Conservation (phyloP, 176 grass and related monocot species). For the Metroxylon sagu region DNA sequence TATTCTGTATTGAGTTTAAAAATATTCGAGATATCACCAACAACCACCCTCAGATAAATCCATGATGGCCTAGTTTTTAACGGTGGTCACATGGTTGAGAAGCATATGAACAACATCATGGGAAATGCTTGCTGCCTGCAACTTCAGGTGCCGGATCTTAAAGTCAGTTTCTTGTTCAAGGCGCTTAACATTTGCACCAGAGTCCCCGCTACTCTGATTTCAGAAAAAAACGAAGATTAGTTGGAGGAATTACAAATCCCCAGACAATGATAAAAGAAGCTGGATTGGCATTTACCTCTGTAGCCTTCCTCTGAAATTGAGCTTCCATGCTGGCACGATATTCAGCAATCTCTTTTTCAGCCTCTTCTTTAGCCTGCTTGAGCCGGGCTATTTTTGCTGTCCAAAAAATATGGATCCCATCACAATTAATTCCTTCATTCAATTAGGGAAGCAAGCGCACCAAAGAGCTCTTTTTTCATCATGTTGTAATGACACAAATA, state of each 20-base stretch:
- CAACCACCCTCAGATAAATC: too few relatives aligned
- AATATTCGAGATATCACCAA: too few relatives aligned
- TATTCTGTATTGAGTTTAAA: too few relatives aligned
- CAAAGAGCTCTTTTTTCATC: too few relatives aligned
- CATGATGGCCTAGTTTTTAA: too few relatives aligned
- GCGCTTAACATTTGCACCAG: constrained; percentile 70
- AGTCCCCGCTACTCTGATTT: constrained; percentile 62
- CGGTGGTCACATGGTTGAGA: constrained; percentile 62
- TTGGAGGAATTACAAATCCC: background rate
- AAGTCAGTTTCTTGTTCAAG: constrained; percentile 59
- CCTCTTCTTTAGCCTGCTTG: constrained; percentile 87
- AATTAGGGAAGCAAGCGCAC: too few relatives aligned
- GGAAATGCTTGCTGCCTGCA: constrained; percentile 43
- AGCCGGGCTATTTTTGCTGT: constrained; percentile 70
- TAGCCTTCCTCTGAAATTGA: constrained; percentile 68
- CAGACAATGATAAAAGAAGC: background rate
- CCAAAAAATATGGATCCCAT: background rate
- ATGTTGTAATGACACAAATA: too few relatives aligned
- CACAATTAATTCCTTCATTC: too few relatives aligned
- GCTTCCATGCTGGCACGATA: constrained; percentile 70
- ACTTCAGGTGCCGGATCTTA: constrained; percentile 50
- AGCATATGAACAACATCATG: constrained; percentile 79
- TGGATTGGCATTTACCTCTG: constrained; percentile 36
- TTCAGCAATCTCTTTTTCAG: constrained; percentile 62
- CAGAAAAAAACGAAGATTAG: constrained; percentile 4